phyloP scores from a whole-genome alignment of 768 basidiomycete species.

The Leccinum longicurvipes region DNA sequence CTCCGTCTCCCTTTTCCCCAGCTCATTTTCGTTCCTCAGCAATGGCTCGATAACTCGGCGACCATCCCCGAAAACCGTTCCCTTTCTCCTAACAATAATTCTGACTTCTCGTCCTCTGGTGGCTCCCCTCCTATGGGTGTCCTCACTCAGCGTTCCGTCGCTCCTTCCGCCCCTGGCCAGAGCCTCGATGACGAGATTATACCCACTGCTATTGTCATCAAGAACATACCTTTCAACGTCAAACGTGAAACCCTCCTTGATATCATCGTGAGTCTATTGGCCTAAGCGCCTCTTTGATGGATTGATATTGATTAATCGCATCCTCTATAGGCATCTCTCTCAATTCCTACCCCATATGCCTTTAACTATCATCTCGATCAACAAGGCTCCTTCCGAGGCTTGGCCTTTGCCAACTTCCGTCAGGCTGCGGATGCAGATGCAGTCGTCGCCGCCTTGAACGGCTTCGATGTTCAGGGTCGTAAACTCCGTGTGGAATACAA shows the following conservation, averaged over 20 bases:
- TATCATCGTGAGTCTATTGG: slow-evolving; percentile 79
- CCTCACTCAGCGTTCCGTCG: slow-evolving; percentile 42
- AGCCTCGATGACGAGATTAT: slow-evolving; percentile 86
- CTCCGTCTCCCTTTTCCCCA: slow-evolving; percentile 18
- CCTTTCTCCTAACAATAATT: slow-evolving; percentile 82
- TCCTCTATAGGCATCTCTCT: slow-evolving; percentile 68
- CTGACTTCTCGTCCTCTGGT: slow-evolving; percentile 84
- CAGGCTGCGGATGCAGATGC: slow-evolving; percentile 89
- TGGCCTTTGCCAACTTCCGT: slow-evolving; percentile 98
- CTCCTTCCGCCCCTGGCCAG: slow-evolving; percentile 48
- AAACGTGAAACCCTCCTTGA: slow-evolving; percentile 94
- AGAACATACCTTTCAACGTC: slow-evolving; percentile 99
- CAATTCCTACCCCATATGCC: slow-evolving; percentile 95
- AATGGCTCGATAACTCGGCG: slow-evolving; percentile 75
- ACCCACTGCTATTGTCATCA: slow-evolving; percentile 98
- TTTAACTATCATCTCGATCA: slow-evolving; percentile 99
- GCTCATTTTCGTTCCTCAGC: slow-evolving; percentile 44
- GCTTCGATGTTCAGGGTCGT: slow-evolving; percentile 93
- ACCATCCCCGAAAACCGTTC: slow-evolving; percentile 65
- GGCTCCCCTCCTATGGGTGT: slow-evolving; percentile 67
- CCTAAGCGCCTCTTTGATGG: neutral
- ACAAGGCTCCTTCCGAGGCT: slow-evolving; percentile 91
- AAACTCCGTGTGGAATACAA: slow-evolving; percentile 99
- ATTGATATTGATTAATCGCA: slow-evolving; percentile 14
- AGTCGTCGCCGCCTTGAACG: slow-evolving; percentile 93